Evolutionary conservation across 2,329 filamentous ascomycete species (phyloP).

Genomic region (Onygenales sp.): DNA sequence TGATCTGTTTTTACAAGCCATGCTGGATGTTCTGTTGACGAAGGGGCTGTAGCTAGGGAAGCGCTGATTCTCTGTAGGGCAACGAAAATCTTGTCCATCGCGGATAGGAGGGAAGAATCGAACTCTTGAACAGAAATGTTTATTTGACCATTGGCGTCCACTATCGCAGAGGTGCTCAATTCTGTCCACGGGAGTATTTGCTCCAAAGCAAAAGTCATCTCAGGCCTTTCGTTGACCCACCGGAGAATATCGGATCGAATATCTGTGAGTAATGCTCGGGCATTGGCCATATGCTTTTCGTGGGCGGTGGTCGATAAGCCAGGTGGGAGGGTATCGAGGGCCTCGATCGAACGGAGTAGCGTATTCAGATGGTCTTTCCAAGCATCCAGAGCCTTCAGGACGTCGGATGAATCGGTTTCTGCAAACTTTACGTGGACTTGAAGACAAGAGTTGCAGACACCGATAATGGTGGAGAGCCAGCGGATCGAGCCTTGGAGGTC

Average conservation of each 20-base stretch:
- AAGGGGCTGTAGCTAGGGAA: constrained; percentile 44
- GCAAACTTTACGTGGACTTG: constrained; percentile 59
- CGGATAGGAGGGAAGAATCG: constrained; percentile 48
- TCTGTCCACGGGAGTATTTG: constrained; percentile 59
- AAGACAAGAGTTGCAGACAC: constrained; percentile 52
- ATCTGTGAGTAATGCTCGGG: constrained; percentile 18
- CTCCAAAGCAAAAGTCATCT: constrained; percentile 54
- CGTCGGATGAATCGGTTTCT: constrained; percentile 36
- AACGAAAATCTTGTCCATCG: constrained; percentile 69
- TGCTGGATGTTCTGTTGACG: constrained; percentile 49
- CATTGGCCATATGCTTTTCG: constrained; percentile 20
- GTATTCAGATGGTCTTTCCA: constrained; percentile 43
- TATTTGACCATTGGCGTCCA: constrained; percentile 6
- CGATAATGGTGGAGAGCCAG: constrained; percentile 64
- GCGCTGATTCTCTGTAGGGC: constrained; percentile 64
- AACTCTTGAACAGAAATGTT: constrained; percentile 36
- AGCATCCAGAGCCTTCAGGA: constrained; percentile 38
- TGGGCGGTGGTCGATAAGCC: constrained; percentile 34
- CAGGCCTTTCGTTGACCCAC: constrained; percentile 41
- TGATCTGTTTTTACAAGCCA: constrained; percentile 55
- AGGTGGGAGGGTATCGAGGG: constrained; percentile 41
- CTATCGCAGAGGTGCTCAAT: constrained; percentile 15
- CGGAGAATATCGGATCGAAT: constrained; percentile 34
- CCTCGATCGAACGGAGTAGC: constrained; percentile 34
- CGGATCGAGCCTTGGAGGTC: constrained; percentile 22